These are phyloP conservation scores for Mortierella sp. DNA, from an alignment of 371 early-diverging fungal species.

Conservation along the genomic window DNA sequence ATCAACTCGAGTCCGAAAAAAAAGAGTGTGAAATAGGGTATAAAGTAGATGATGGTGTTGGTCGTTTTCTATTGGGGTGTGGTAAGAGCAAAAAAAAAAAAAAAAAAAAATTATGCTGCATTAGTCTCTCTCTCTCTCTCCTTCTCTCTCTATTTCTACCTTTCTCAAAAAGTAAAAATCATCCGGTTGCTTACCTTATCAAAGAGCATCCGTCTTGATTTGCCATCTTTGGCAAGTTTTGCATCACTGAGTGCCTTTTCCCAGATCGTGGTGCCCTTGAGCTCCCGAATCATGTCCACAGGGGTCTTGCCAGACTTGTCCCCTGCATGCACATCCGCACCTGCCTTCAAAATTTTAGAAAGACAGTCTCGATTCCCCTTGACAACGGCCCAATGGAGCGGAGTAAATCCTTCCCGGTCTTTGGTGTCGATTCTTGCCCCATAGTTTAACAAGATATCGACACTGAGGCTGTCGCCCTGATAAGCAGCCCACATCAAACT, in stretches of 20 bases:
- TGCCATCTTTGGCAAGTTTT: slow-evolving; percentile 51
- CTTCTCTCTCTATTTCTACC: too few relatives aligned
- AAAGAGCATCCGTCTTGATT: slow-evolving; percentile 39
- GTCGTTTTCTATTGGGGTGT: slow-evolving; percentile 56
- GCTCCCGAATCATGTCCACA: slow-evolving; percentile 58
- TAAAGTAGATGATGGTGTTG: slow-evolving; percentile 71
- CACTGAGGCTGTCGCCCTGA: slow-evolving; percentile 78
- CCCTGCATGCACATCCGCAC: slow-evolving; percentile 67
- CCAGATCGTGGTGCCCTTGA: slow-evolving; percentile 48
- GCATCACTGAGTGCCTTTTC: slow-evolving; percentile 78
- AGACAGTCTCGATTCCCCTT: slow-evolving; percentile 73
- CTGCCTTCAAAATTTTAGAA: slow-evolving; percentile 64
- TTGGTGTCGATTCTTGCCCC: slow-evolving; percentile 74
- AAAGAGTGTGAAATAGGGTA: slow-evolving; percentile 76
- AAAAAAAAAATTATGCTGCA: background rate
- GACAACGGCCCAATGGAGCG: slow-evolving; percentile 77
- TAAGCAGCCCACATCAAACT: slow-evolving; percentile 96
- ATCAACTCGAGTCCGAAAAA: slow-evolving; percentile 65
- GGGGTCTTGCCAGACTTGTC: slow-evolving; percentile 84
- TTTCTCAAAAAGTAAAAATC: background rate
- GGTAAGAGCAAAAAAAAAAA: background rate
- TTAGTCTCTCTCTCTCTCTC: background rate
- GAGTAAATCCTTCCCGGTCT: slow-evolving; percentile 79
- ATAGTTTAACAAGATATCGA: slow-evolving; percentile 73
- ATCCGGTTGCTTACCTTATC: slow-evolving; percentile 53